Evolutionary conservation across 164 flowering plant genomes (phyloP).

Genomic region (Sedum album): DNA sequence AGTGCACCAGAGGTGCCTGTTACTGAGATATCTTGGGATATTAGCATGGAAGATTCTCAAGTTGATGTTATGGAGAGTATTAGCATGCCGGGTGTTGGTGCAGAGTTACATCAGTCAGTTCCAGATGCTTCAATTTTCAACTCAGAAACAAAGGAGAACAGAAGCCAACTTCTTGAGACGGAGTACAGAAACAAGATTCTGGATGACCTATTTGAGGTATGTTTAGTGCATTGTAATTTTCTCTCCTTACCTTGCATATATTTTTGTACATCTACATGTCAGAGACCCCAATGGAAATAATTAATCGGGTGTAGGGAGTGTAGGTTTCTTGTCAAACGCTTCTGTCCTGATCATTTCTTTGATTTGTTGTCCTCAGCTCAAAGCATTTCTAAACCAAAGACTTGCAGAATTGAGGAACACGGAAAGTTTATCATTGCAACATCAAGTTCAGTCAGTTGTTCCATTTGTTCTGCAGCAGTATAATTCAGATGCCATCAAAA

Average conservation of each 20-base stretch:
- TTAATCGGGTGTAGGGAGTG: neutral
- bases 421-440: slow-evolving; percentile 77
- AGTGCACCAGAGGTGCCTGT: slow-evolving; percentile 26
- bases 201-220: slow-evolving; percentile 95
- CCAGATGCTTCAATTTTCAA: slow-evolving; percentile 20
- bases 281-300: neutral
- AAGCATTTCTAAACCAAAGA: slow-evolving; percentile 84
- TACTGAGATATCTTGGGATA: slow-evolving; percentile 77
- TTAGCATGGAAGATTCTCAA: slow-evolving; percentile 68
- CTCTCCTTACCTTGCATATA: neutral
- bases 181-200: slow-evolving; percentile 90
- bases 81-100: slow-evolving; percentile 16
- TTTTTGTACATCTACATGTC: neutral
- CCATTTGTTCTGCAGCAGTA: slow-evolving; percentile 93
- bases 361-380: slow-evolving; percentile 35
- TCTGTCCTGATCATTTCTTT: slow-evolving; percentile 7
- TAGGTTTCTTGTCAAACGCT: neutral
- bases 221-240: neutral
- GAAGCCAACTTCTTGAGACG: slow-evolving; percentile 88
- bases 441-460: slow-evolving; percentile 93
- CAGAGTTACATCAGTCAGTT: slow-evolving; percentile 21
- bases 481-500: slow-evolving; percentile 57
- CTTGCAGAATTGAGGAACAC: slow-evolving; percentile 57
- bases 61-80: slow-evolving; percentile 39
- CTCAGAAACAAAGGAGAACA: slow-evolving; percentile 26